Evolutionary conservation across 345 rosid genomes (phyloP).

Genomic region (Eucalyptus microcorys): DNA sequence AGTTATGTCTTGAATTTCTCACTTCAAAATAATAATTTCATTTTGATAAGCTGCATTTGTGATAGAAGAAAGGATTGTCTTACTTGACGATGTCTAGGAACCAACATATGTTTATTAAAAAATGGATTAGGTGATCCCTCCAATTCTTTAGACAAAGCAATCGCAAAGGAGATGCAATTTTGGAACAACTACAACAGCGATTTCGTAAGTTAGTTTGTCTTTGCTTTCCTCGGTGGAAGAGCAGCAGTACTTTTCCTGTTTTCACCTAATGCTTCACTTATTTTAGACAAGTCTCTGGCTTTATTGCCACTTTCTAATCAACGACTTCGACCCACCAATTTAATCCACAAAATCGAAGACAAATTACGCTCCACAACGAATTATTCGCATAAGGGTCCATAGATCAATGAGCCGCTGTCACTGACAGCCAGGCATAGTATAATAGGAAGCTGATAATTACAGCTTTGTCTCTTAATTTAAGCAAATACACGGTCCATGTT

Average conservation of each 20-base stretch:
- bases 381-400: background rate
- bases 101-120: background rate
- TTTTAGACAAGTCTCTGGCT: background rate
- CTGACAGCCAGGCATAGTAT: background rate
- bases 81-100: background rate
- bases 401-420: background rate
- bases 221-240: background rate
- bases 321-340: background rate
- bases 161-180: background rate
- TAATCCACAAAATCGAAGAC: background rate
- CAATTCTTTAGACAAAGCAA: background rate
- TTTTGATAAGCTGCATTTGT: background rate
- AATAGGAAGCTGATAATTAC: background rate
- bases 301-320: background rate
- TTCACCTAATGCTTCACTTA: background rate
- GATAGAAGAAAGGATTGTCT: background rate
- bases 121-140: background rate
- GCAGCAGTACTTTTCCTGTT: background rate
- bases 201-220: background rate
- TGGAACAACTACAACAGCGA: background rate
- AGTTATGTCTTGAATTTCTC: background rate
- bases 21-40: background rate
- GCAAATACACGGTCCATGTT: background rate
- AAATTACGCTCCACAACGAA: background rate
- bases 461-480: background rate